Base-by-base conservation (phyloP, 371 early-diverging fungal genomes). In the Rhizopus sp. region DNA sequence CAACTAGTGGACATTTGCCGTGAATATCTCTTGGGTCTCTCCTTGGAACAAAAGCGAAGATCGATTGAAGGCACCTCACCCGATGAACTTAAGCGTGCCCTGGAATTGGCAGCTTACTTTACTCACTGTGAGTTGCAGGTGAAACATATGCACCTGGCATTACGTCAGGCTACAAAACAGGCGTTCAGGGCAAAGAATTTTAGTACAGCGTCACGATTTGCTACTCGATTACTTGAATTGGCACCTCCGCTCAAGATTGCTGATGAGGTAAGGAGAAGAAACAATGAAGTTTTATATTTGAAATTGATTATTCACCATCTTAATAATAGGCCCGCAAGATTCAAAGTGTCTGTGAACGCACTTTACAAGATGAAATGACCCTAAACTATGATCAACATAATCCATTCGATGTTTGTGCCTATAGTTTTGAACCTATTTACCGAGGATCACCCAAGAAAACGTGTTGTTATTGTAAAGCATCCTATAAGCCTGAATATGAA, bases 41-140 rank as follows among this genome's bases (percentile, higher is more conserved):
- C 81, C 15, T 85, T 97, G 76, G 96, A 95, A 66, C 78, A 88
- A 52, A 80, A 76, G 48, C 88, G 95, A n/a, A 81, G 87, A 49
- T 73, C 82, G 29, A 67, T 84, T 33, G 64, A 64, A 9, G 65
- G 67, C 7, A 63, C 64, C 16, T 70, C 78, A 15, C 75, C 82
- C 13, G 86, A 80, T 15, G 77, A 78, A 9, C 73, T 84, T 32
- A 83, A 88, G 59, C 86, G 92, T 13, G 84, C 85, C 38, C 65
- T 96, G 9, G 97, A 95, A 66, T 80, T 98, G 44, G 93, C 96
- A 1, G 92, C 93, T 5, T 97, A 95, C 77, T 96, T 96, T 66
- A 92, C 98, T 4, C 91, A 94, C 59, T 93, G 94, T 70, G 81
- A 91, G 55, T 78, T 98, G 44, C 92, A 95, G 57, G 86, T 90